Conservation (phyloP, 2,329 filamentous ascomycete genomes). For the Nothophaeocryptopus gaeumannii region DNA sequence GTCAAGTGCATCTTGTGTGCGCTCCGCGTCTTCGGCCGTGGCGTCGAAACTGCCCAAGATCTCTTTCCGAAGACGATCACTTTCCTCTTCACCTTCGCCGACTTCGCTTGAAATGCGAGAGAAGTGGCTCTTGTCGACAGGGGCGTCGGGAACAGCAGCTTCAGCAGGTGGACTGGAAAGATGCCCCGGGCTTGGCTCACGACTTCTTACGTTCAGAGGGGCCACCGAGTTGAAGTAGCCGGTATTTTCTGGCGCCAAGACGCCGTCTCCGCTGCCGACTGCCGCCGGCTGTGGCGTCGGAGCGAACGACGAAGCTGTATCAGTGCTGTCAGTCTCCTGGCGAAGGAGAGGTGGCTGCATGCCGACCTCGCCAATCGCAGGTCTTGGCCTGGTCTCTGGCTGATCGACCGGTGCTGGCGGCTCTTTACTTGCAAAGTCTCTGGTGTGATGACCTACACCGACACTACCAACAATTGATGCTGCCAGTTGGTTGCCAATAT, state of each 20-base stretch:
- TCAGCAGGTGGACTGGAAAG: background rate
- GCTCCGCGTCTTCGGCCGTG: constrained; percentile 21
- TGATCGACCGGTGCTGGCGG: constrained; percentile 27
- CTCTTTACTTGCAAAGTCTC: constrained; percentile 33
- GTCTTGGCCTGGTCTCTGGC: constrained; percentile 22
- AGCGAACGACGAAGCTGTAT: constrained; percentile 27
- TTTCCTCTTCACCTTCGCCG: constrained; percentile 56
- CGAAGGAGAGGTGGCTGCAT: constrained; percentile 18
- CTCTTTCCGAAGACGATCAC: constrained; percentile 68
- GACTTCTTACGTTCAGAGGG: constrained; percentile 18
- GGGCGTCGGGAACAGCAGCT: background rate
- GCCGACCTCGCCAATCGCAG: constrained; percentile 19
- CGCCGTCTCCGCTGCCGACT: constrained; percentile 2
- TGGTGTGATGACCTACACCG: constrained; percentile 35
- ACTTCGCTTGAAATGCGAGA: constrained; percentile 38
- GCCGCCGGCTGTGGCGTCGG: constrained; percentile 45
- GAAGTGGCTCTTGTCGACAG: constrained; percentile 12
- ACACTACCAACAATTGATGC: constrained; percentile 44
- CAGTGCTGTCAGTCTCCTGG: constrained; percentile 21
- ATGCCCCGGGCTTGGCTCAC: constrained; percentile 30
- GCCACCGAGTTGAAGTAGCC: constrained; percentile 24
- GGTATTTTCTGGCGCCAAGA: constrained; percentile 1
- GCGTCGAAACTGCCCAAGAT: constrained; percentile 64
- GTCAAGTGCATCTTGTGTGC: constrained; percentile 31
- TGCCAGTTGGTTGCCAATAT: constrained; percentile 49